These are phyloP conservation scores for Ganoderma leucocontextum DNA, from an alignment of 1,284 basidiomycete genomes.

Conservation along the genomic window DNA sequence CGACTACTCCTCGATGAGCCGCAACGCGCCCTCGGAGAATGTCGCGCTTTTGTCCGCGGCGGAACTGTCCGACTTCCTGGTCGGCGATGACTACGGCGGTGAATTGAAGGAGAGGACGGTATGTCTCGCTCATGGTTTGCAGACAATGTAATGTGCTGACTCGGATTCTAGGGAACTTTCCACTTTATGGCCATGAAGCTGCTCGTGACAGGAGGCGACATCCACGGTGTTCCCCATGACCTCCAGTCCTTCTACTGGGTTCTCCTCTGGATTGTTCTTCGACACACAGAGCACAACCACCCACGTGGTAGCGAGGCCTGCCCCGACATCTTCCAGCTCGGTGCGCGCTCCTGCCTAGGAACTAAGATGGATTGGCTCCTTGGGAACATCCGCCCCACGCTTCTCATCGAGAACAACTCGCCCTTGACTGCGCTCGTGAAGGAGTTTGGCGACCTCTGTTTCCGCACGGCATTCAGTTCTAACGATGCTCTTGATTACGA, in stretches of 20 bases:
- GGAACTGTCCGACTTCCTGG: background rate
- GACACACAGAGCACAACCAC: conserved; percentile 11
- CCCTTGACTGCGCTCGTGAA: conserved; percentile 12
- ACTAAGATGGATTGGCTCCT: background rate
- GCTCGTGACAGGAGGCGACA: background rate
- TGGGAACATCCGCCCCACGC: background rate
- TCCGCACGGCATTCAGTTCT: background rate
- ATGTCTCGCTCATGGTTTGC: background rate
- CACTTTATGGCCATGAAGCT: conserved; percentile 16
- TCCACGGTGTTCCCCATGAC: conserved; percentile 24
- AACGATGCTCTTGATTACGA: conserved; percentile 9
- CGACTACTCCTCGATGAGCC: conserved; percentile 23
- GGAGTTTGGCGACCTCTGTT: background rate
- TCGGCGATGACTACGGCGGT: background rate
- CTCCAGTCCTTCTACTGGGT: conserved; percentile 31
- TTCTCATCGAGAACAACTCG: conserved; percentile 4
- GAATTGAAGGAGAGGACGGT: conserved; percentile 22
- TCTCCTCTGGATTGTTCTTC: conserved; percentile 22
- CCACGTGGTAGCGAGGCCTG: background rate
- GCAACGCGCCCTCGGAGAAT: background rate
- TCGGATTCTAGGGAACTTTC: conserved; percentile 17
- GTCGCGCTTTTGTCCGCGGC: background rate
- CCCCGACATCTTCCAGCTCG: background rate
- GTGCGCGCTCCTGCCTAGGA: background rate
- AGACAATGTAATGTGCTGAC: background rate